Percentiles rank a stretch among this genome's conserved stretches.
phyloP scores from a whole-genome alignment of 371 early-diverging fungal genomes.

The Catenaria anguillulae region DNA sequence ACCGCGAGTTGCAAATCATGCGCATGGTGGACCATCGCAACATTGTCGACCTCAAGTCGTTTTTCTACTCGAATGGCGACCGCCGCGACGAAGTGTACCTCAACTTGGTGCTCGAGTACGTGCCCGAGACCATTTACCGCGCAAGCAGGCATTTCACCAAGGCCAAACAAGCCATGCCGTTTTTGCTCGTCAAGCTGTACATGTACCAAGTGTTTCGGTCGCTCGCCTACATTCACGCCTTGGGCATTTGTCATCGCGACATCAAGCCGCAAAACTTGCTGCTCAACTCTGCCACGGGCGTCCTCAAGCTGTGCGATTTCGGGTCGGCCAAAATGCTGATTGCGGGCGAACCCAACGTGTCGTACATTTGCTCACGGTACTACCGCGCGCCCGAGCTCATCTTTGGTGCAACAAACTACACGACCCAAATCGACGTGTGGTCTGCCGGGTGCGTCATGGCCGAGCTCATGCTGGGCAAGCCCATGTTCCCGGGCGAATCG shows the following conservation, averaged over 20 bases:
- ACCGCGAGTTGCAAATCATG: constrained; percentile 94
- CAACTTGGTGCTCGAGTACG: constrained; percentile 79
- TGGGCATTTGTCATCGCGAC: constrained; percentile 83
- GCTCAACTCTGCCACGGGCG: constrained; percentile 70
- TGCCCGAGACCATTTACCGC: constrained; percentile 87
- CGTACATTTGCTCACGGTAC: constrained; percentile 97
- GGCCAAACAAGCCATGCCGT: constrained; percentile 83
- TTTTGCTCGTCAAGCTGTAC: constrained; percentile 81
- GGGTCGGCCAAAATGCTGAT: constrained; percentile 93
- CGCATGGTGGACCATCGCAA: constrained; percentile 74
- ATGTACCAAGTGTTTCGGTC: constrained; percentile 94
- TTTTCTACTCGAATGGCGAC: constrained; percentile 65
- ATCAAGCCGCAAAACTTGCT: constrained; percentile 98
- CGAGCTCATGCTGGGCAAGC: constrained; percentile 89
- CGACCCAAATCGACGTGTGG: constrained; percentile 92
- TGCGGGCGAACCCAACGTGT: constrained; percentile 87
- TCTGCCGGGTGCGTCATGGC: constrained; percentile 99
- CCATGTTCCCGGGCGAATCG: constrained; percentile 96
- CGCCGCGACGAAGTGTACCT: constrained; percentile 70
- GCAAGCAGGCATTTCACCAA: constrained; percentile 73
- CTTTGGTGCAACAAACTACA: constrained; percentile 92
- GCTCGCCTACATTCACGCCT: constrained; percentile 87
- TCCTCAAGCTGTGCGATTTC: constrained; percentile 97
- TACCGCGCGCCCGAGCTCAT: constrained; percentile 98
- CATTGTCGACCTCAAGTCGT: constrained; percentile 66